Conservation (phyloP, 192 early-diverging fungal species). For the Coemansia sp. region DNA sequence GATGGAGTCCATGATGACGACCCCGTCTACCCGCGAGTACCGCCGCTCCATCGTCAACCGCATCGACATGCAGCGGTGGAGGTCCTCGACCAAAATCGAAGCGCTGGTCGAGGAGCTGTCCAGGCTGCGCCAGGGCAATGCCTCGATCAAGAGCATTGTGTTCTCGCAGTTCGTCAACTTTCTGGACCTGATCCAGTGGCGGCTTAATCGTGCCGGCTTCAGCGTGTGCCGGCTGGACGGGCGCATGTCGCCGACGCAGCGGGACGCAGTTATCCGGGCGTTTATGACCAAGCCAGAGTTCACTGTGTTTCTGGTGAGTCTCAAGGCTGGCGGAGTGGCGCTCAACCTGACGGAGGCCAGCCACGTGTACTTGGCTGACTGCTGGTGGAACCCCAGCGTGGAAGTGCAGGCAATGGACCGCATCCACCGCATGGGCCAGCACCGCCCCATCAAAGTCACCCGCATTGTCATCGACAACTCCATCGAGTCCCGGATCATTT, state of each 20-base stretch:
- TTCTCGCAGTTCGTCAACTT: slow-evolving; percentile 89
- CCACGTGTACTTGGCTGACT: slow-evolving; percentile 69
- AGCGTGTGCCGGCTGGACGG: slow-evolving; percentile 74
- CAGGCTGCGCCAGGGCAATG: slow-evolving; percentile 63
- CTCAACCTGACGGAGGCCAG: slow-evolving; percentile 90
- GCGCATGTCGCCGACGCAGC: slow-evolving; percentile 76
- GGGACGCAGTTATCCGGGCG: slow-evolving; percentile 65
- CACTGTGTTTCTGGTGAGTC: slow-evolving; percentile 83
- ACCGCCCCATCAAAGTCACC: slow-evolving; percentile 85
- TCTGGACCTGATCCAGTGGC: slow-evolving; percentile 87
- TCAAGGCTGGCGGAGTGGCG: slow-evolving; percentile 92
- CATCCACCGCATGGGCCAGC: slow-evolving; percentile 89
- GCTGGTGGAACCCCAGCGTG: slow-evolving; percentile 69
- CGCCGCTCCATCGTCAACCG: slow-evolving; percentile 82
- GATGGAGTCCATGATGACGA: slow-evolving; percentile 52
- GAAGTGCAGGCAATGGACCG: slow-evolving; percentile 88
- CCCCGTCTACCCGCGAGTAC: slow-evolving; percentile 54
- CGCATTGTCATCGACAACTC: slow-evolving; percentile 89
- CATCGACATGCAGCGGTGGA: slow-evolving; percentile 84
- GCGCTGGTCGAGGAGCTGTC: slow-evolving; percentile 88
- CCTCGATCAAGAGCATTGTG: slow-evolving; percentile 77
- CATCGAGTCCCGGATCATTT: slow-evolving; percentile 86
- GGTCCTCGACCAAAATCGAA: slow-evolving; percentile 92
- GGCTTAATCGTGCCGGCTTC: slow-evolving; percentile 83
- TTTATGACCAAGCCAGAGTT: slow-evolving; percentile 79